These are phyloP conservation scores for Triangularia verruculosa DNA, from an alignment of 2,329 filamentous ascomycete genomes.

Conservation along the genomic window DNA sequence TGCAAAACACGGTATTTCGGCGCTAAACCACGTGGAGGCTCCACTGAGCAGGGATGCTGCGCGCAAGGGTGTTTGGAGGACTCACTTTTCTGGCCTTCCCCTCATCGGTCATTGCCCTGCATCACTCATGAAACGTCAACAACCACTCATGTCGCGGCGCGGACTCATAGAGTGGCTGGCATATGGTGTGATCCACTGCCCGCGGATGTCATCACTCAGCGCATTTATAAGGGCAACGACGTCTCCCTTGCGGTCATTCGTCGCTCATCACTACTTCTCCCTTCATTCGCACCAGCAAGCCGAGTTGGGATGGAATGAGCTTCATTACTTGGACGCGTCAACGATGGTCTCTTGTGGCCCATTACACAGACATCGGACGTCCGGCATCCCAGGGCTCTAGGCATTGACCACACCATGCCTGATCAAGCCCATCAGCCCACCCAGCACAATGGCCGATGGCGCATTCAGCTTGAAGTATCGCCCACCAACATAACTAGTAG, in stretches of 20 bases:
- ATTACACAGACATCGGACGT: not conserved
- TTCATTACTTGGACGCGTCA: not conserved
- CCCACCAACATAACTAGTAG: conserved; percentile 43
- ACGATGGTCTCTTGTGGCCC: not conserved
- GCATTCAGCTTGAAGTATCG: conserved; percentile 46
- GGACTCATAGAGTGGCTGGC: not conserved
- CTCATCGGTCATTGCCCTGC: not conserved
- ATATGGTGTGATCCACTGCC: not conserved
- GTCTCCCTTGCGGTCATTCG: not conserved
- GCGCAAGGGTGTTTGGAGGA: not conserved
- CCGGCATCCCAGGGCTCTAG: not conserved
- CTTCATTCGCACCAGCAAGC: not conserved
- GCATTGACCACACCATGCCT: conserved; percentile 44
- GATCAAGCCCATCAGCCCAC: conserved; percentile 44
- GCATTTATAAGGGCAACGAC: not conserved
- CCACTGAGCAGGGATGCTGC: not conserved
- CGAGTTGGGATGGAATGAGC: not conserved
- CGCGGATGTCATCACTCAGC: not conserved
- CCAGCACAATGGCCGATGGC: conserved; percentile 43
- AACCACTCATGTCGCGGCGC: not conserved
- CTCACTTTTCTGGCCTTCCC: not conserved
- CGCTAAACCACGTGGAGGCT: not conserved
- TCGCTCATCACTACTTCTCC: not conserved
- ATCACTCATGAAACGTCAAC: not conserved
- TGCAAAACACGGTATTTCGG: not conserved